phyloP scores from a whole-genome alignment of 106 monocot species.

The Acorus calamus region DNA sequence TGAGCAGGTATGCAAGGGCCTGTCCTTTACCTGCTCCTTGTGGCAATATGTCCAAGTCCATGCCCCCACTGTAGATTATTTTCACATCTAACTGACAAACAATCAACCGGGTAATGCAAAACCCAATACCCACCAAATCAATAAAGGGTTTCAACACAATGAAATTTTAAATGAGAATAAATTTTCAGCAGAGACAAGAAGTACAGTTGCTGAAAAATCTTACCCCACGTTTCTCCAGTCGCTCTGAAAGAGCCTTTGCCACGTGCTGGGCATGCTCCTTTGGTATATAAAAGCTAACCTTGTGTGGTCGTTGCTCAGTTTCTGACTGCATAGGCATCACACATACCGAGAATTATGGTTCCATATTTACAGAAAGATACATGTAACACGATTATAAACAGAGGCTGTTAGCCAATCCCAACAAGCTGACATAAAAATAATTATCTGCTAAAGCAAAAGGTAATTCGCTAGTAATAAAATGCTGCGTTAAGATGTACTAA shows the following conservation, averaged over 20 bases:
- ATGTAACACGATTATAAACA: too few relatives aligned
- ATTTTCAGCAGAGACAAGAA: neutral
- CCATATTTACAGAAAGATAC: too few relatives aligned
- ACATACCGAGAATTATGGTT: too few relatives aligned
- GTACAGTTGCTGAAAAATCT: constrained; percentile 2
- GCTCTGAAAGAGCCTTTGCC: constrained; percentile 28
- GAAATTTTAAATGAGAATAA: too few relatives aligned
- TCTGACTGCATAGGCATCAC: constrained; percentile 40
- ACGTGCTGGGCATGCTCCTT: constrained; percentile 58
- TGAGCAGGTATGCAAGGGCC: constrained; percentile 76
- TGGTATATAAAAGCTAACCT: constrained; percentile 75
- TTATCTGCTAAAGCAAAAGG: neutral
- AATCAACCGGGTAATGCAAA: neutral
- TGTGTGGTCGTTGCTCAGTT: constrained; percentile 80
- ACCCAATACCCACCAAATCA: too few relatives aligned
- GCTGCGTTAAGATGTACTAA: too few relatives aligned
- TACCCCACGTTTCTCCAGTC: constrained; percentile 57
- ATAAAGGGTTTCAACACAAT: too few relatives aligned
- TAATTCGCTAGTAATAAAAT: too few relatives aligned
- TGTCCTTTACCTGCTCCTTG: constrained; percentile 90
- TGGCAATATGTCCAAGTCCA: constrained; percentile 73
- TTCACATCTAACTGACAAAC: constrained; percentile 74
- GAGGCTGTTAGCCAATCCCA: too few relatives aligned
- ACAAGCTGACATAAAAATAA: neutral
- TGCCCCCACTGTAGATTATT: constrained; percentile 79